Conservation (phyloP, 2,329 filamentous ascomycete genomes). For the Pseudogymnoascus sp. region DNA sequence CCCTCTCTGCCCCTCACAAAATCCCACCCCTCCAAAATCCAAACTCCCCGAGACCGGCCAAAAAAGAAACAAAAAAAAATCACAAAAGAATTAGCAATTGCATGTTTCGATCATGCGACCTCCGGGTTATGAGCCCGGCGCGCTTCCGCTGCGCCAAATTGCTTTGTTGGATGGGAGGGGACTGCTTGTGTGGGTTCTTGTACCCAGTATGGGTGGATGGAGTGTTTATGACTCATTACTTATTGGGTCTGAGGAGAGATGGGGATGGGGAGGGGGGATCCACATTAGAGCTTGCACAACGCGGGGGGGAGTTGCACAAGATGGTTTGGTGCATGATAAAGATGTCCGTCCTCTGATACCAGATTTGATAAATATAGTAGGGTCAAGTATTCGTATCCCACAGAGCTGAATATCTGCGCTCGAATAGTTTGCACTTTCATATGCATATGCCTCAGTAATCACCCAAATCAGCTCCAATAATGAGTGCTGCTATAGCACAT, state of each 20-base stretch:
- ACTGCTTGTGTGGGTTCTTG: constrained; percentile 1
- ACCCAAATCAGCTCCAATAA: neutral
- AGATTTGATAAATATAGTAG: too few species aligned
- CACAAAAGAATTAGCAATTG: constrained; percentile 7
- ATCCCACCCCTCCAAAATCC: neutral
- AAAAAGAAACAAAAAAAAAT: neutral
- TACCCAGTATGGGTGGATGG: neutral
- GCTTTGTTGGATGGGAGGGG: constrained; percentile 6
- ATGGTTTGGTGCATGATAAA: neutral
- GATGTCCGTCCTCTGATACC: too few species aligned
- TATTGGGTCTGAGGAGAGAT: neutral
- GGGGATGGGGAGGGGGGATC: neutral
- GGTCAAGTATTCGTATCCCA: too few species aligned
- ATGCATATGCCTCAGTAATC: neutral
- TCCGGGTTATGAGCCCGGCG: constrained; percentile 17
- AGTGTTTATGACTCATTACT: neutral
- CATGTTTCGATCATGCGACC: constrained; percentile 15
- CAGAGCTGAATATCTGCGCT: neutral
- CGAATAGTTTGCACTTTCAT: neutral
- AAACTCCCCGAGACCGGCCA: neutral
- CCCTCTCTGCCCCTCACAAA: neutral
- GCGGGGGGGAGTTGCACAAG: neutral
- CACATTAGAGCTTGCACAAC: neutral
- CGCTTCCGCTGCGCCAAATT: constrained; percentile 16
- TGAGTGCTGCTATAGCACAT: neutral